phyloP scores from a whole-genome alignment of 345 rosid species.

The Eucalyptus erythrocorys region DNA sequence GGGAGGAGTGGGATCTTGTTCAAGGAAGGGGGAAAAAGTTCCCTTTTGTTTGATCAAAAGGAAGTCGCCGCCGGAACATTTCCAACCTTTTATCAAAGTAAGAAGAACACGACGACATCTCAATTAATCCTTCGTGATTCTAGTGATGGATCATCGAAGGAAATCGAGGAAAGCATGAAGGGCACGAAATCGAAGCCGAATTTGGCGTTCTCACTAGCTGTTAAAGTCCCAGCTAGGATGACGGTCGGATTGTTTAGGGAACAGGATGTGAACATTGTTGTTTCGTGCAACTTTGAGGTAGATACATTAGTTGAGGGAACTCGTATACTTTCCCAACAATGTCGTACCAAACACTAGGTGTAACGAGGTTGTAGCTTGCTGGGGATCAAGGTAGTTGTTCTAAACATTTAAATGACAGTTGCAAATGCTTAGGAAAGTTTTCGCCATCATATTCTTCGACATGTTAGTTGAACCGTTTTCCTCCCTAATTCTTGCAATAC shows the following conservation, averaged over 20 bases:
- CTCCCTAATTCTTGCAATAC: not conserved
- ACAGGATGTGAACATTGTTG: not conserved
- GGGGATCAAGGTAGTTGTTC: not conserved
- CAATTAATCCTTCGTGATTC: not conserved
- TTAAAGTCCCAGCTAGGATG: constrained; percentile 3
- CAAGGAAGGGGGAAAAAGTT: not conserved
- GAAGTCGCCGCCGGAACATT: not conserved
- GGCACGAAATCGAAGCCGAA: not conserved
- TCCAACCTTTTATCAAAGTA: not conserved
- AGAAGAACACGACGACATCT: not conserved
- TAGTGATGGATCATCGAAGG: not conserved
- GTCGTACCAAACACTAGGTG: constrained; percentile 5
- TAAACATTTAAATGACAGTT: not conserved
- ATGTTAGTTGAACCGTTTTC: not conserved
- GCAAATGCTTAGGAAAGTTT: not conserved
- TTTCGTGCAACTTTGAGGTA: constrained; percentile 1
- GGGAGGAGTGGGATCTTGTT: not conserved
- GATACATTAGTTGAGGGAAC: constrained; percentile 2
- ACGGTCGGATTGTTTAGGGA: not conserved
- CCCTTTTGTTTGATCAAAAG: not conserved
- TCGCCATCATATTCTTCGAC: not conserved
- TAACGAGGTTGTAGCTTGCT: not conserved
- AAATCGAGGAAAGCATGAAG: not conserved
- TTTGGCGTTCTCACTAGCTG: not conserved
- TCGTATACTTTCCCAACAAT: constrained; percentile 4